Evolutionary conservation across 2,329 filamentous ascomycete species (phyloP), one percentile per base, ranked within the genome.

Genomic region (Massarina eburnea): DNA sequence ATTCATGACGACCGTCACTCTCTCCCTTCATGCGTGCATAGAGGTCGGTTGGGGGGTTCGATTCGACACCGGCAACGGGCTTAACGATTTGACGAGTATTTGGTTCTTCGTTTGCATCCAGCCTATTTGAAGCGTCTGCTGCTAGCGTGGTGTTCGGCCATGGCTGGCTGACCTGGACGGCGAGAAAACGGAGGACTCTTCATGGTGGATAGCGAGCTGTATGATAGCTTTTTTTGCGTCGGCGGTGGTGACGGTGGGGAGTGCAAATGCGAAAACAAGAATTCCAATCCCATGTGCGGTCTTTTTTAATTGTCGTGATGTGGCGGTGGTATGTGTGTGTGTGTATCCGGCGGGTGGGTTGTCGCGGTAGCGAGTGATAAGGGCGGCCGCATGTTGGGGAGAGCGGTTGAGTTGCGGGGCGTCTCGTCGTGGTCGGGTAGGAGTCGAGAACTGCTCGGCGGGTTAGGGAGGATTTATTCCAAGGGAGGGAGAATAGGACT

Each of bases 1-100:
- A 58, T 50, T 49, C 24, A 41, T 35, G 37, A 41, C 35, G 22
- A 36, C 38, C 44, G 21, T 18, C 29, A 22, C 10, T 43, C 39
- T 26, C 41, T 32, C 9, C 8, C 10, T 19, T 24, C 20, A 20
- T 37, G 22, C n/a, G 18, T 19, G 14, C 14, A n/a, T 19, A 27
- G 21, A 39, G 8, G 20, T 35, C 33, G 45, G 46, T 46, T 51
- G 21, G 20, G 35, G 32, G 8, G 32, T 15, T 34, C 8, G 26
- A n/a, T 15, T 45, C 48, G 39, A 30, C 24, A 38, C 51, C 48
- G 53, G 57, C 52, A 49, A 56, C 48, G 46, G 48, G 48, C 17
- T 48, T 46, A 30, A 57, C 43, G 57, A 60, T 34, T 55, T 57
- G 49, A 62, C 33, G 59, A 62, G 48, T 40, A 29, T 59, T 34